Evolutionary conservation across 2,329 filamentous ascomycete species (phyloP).

Genomic region (Septoria petroselini): DNA sequence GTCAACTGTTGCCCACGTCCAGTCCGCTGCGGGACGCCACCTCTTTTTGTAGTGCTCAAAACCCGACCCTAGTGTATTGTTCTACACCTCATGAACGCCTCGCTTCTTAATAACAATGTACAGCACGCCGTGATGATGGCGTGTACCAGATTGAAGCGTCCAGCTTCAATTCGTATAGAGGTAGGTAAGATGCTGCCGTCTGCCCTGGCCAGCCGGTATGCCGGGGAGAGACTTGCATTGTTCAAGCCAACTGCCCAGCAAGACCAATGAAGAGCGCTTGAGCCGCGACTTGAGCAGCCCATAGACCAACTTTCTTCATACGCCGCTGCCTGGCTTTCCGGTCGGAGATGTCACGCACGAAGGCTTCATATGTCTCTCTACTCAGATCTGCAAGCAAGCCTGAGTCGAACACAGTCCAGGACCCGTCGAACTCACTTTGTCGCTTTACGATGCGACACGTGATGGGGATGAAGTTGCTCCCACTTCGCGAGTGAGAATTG

Average conservation of each 20-base stretch:
- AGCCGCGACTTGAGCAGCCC: constrained; percentile 87
- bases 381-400: constrained; percentile 91
- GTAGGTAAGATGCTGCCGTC: no score
- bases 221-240: not conserved
- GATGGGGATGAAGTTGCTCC: constrained; percentile 90
- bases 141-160: not conserved
- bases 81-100: constrained; percentile 16
- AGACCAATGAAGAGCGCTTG: constrained; percentile 94
- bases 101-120: constrained; percentile 6
- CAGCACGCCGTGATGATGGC: not conserved
- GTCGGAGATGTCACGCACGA: constrained; percentile 85
- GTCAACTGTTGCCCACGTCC: not conserved
- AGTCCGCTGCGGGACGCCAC: constrained; percentile 5
- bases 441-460: constrained; percentile 91
- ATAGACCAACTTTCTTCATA: constrained; percentile 93
- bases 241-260: constrained; percentile 70
- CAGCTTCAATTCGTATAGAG: no score
- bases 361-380: constrained; percentile 90
- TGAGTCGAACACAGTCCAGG: constrained; percentile 91
- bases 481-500: constrained; percentile 64
- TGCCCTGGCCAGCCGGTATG: no score
- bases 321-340: constrained; percentile 81
- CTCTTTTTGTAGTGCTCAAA: not conserved
- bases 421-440: constrained; percentile 84
- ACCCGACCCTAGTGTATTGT: not conserved